Evolutionary conservation across 1,139 yeast species (phyloP).

Genomic region (Lodderomyces theae): DNA sequence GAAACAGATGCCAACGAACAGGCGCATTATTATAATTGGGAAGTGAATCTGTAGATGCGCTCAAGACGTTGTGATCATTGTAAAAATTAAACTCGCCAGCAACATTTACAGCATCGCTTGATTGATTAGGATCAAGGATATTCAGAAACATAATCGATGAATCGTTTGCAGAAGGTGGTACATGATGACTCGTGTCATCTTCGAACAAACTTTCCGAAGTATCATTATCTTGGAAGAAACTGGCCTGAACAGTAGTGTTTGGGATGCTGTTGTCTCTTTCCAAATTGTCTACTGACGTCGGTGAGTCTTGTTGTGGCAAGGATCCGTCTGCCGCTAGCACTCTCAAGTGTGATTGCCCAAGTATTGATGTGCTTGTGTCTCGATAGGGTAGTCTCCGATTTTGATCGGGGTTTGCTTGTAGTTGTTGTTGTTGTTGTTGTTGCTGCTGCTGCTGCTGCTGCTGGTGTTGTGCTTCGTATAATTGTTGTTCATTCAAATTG

Average conservation of each 20-base stretch:
- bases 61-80: conserved; percentile 26
- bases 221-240: not conserved
- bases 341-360: not conserved
- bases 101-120: conserved; percentile 1
- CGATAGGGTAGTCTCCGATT: not conserved
- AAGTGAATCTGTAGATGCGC: conserved; percentile 29
- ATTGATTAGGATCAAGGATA: conserved; percentile 3
- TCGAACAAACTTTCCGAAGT: not conserved
- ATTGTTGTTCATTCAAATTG: conserved; percentile 3
- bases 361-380: not conserved
- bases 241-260: not conserved
- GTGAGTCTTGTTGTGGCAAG: conserved; percentile 14
- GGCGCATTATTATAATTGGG: conserved; percentile 19
- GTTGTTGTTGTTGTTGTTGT: conserved; percentile 5
- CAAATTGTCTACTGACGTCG: conserved; percentile 9
- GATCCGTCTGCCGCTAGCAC: not conserved
- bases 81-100: not conserved
- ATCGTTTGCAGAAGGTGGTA: not conserved
- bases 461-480: conserved; percentile 5
- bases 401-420: not conserved
- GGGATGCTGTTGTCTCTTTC: conserved; percentile 4
- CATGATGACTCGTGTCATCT: not conserved
- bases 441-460: conserved; percentile 7
- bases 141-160: conserved; percentile 1
- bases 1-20: not conserved